Conservation (phyloP, 1,284 basidiomycete species). For the Tilletia setariae region DNA sequence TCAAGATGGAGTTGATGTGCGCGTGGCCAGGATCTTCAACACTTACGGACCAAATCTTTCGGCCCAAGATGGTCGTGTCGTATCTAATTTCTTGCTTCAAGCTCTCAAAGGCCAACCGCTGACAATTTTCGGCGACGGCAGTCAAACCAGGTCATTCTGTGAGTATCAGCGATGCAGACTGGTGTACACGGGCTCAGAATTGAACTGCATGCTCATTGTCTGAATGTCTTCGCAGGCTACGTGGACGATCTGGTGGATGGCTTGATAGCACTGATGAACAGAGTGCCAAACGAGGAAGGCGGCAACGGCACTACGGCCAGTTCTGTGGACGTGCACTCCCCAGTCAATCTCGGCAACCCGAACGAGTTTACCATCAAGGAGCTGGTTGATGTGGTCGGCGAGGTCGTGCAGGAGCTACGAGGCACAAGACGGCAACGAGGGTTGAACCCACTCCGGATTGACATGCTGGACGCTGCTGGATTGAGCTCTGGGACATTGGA, state of each 20-base stretch:
- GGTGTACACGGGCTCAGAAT: constrained; percentile 58
- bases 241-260: constrained; percentile 62
- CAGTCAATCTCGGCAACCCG: constrained; percentile 88
- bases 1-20: constrained; percentile 87
- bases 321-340: constrained; percentile 32
- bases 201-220: constrained; percentile 62
- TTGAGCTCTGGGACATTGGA: too few species aligned
- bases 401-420: constrained; percentile 36
- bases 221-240: constrained; percentile 57
- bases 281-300: constrained; percentile 57
- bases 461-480: not conserved
- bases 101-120: constrained; percentile 91
- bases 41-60: constrained; percentile 66
- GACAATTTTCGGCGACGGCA: constrained; percentile 94
- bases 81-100: constrained; percentile 97
- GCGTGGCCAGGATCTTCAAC: constrained; percentile 46
- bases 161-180: constrained; percentile 19
- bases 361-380: constrained; percentile 85
- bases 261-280: constrained; percentile 52
- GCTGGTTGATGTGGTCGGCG: constrained; percentile 49
- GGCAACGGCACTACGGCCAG: constrained; percentile 65
- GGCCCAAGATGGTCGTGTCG: constrained; percentile 90
- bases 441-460: not conserved
- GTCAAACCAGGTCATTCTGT: constrained; percentile 85
- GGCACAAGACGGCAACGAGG: not conserved